Conservation (phyloP, 441 rosid genomes). For the Aquilaria agallochum region DNA sequence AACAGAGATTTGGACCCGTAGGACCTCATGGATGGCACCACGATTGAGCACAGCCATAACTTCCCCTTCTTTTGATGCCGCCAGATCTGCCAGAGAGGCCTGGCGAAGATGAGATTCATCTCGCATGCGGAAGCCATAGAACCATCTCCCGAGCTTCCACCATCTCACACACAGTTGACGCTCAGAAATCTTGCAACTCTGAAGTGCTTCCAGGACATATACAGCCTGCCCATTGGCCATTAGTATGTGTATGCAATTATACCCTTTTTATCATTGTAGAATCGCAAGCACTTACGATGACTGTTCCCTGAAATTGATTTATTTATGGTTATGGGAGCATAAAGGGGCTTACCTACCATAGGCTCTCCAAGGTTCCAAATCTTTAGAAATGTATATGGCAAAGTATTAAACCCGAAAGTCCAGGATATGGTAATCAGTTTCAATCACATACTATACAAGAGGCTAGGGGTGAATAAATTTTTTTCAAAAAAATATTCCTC, state of each 20-base stretch:
- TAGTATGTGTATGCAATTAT: background rate
- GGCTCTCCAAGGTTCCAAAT: too few relatives aligned
- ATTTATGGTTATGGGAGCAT: too few relatives aligned
- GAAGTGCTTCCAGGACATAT: conserved; percentile 34
- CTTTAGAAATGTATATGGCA: too few relatives aligned
- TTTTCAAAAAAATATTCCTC: too few relatives aligned
- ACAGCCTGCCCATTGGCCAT: conserved; percentile 20
- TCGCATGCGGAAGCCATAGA: conserved; percentile 55
- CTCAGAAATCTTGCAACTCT: conserved; percentile 40
- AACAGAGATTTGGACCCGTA: conserved; percentile 51
- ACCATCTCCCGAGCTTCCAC: conserved; percentile 77
- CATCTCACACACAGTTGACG: conserved; percentile 56
- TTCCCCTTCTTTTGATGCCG: conserved; percentile 33
- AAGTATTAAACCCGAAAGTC: too few relatives aligned
- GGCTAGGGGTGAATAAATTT: too few relatives aligned
- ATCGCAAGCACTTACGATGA: too few relatives aligned
- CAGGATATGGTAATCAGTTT: too few relatives aligned
- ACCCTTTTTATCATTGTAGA: too few relatives aligned
- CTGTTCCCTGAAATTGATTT: too few relatives aligned
- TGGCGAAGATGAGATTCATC: conserved; percentile 47
- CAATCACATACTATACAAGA: too few relatives aligned
- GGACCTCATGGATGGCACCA: conserved; percentile 66
- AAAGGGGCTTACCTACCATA: too few relatives aligned
- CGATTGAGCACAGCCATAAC: conserved; percentile 54
- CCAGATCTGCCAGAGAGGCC: conserved; percentile 42